Evolutionary conservation across 2,329 filamentous ascomycete genomes (phyloP), one percentile per base, ranked within the genome.

Genomic region (Pochonia chlamydosporia): DNA sequence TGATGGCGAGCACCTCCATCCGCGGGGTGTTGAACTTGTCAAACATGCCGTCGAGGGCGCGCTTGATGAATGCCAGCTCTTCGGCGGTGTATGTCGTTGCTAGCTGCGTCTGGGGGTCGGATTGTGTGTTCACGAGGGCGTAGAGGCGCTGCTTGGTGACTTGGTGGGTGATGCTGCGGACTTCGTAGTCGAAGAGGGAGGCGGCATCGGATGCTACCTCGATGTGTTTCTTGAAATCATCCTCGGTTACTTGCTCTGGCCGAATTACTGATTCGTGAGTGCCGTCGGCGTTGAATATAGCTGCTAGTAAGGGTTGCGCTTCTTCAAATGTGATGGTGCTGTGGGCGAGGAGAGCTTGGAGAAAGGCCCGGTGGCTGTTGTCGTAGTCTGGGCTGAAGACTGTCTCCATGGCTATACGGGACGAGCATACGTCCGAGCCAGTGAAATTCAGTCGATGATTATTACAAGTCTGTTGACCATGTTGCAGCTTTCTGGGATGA

Each of bases 31-130:
- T 97, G 70, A 89, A 83, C 18, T 81, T 85, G 53, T 95, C 89
- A 62, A 97, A 99, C 80, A 99, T 95, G 56, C 79, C 82, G 63
- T 96, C 91, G 1, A 99, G 78, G 3, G 96, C 65, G 8, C 93
- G 78, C 67, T 95, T 93, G 46, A 97, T 80, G 63, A 89, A 99
- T 1, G 87, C 82, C 26, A 97, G 87, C 69, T 97, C 91, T 55
- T 96, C 90, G 0, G 89, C 72, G 7, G 76, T 79, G 61, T 87
- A 87, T 0, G 80, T 82, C 0, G 93, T 97, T 2, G 91, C 89
- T 33, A 96, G 76, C 59, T 96, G 92, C 0, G 89, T 95, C 50
- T 92, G 72, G 0, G 85, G 73, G 65, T 99, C 93, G 51, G 85
- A 89, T 9, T 87, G 85, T 1, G 85, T 89, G 68, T 99, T 99